Evolutionary conservation across 768 basidiomycete genomes (phyloP).

Genomic region (Hericium erinaceus): DNA sequence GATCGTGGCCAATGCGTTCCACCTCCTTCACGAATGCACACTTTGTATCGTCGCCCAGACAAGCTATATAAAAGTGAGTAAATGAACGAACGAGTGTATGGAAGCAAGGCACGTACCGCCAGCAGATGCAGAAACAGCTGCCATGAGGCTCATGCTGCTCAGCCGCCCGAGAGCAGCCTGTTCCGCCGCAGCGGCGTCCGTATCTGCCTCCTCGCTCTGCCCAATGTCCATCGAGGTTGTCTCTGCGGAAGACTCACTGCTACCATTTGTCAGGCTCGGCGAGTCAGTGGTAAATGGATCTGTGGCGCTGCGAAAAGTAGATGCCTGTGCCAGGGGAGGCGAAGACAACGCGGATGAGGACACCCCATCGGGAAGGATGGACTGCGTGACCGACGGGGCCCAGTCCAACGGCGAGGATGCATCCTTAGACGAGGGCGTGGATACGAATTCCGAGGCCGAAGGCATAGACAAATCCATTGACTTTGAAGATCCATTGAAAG

Average conservation of each 20-base stretch:
- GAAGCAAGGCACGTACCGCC: constrained; percentile 34
- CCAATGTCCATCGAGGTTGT: constrained; percentile 1
- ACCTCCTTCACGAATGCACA: constrained; percentile 67
- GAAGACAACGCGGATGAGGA: background rate
- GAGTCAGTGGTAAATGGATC: too few species aligned
- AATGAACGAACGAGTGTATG: background rate
- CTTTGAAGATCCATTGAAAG: background rate
- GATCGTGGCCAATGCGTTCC: constrained; percentile 53
- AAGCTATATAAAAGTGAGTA: constrained; percentile 28
- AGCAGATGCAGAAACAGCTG: constrained; percentile 64
- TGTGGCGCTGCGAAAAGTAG: background rate
- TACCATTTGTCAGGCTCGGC: background rate
- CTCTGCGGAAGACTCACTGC: background rate
- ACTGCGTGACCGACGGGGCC: background rate
- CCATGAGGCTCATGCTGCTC: constrained; percentile 90
- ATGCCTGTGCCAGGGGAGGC: background rate
- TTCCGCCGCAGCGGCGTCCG: constrained; percentile 32
- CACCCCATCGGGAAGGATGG: background rate
- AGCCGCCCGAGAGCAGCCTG: constrained; percentile 81
- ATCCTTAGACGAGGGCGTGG: too few species aligned
- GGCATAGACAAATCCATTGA: too few species aligned
- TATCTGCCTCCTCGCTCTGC: constrained; percentile 4
- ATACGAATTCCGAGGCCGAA: too few species aligned
- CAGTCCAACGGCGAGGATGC: too few species aligned
- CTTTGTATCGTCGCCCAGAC: constrained; percentile 45